Evolutionary conservation across 1,139 yeast genomes (phyloP).

Genomic region (Pichia sp.): DNA sequence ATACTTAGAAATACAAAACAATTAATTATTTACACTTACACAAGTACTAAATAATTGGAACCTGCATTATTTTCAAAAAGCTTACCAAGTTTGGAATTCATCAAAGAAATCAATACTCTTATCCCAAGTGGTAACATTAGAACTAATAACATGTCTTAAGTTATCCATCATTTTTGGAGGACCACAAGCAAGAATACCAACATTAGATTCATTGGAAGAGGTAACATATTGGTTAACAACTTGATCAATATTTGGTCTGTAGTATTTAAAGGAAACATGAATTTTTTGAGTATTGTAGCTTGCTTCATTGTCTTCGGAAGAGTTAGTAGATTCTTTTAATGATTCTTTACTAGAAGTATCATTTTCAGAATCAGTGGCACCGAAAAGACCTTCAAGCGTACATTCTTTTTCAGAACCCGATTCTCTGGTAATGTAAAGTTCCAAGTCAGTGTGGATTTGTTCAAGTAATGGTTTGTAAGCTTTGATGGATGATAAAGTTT

Average conservation of each 20-base stretch:
- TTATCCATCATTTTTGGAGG: conserved; percentile 43
- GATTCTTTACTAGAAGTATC: too few species aligned
- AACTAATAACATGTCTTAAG: conserved; percentile 15
- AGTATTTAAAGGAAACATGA: too few species aligned
- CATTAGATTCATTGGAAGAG: conserved; percentile 32
- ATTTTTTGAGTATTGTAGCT: too few species aligned
- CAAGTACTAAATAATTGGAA: too few species aligned
- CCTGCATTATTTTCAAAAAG: too few species aligned
- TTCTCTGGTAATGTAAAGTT: conserved; percentile 17
- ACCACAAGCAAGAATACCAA: conserved; percentile 40
- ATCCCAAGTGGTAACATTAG: conserved; percentile 9
- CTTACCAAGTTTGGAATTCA: conserved; percentile 21
- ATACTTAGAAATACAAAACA: too few species aligned
- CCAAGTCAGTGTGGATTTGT: conserved; percentile 8
- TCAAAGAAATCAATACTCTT: conserved; percentile 22
- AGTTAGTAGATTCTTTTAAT: too few species aligned
- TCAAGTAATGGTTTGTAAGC: conserved; percentile 7
- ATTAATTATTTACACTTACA: too few species aligned
- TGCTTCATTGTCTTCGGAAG: too few species aligned
- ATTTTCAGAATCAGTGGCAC: conserved; percentile 2
- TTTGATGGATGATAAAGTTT: conserved; percentile 2
- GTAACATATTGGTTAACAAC: conserved; percentile 33
- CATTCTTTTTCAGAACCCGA: conserved; percentile 1
- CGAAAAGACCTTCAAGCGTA: background rate
- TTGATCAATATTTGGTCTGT: conserved; percentile 36